These are phyloP conservation scores for Nematocida homosporus DNA, from an alignment of 371 early-diverging fungal genomes.

Conservation along the genomic window DNA sequence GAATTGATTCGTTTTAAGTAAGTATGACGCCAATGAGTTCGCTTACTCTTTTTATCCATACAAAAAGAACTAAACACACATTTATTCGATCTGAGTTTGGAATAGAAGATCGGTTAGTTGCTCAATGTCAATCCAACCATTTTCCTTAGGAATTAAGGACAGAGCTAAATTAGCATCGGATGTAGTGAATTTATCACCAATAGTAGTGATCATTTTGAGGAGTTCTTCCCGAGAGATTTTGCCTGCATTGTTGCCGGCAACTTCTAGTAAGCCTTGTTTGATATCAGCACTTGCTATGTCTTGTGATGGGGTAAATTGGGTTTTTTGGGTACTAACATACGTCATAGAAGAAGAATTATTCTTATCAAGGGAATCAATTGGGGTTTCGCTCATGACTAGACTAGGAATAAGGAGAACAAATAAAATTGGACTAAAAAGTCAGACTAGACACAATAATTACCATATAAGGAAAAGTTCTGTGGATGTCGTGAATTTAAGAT, in stretches of 20 bases:
- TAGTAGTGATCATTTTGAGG: constrained; percentile 22
- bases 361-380: too few species aligned
- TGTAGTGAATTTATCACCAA: constrained; percentile 24
- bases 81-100: neutral
- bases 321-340: constrained; percentile 36
- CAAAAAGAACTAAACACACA: neutral
- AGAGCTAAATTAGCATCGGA: constrained; percentile 38
- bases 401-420: too few species aligned
- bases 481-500: too few species aligned
- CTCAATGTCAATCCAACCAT: constrained; percentile 4
- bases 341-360: constrained; percentile 30
- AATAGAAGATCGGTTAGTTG: neutral
- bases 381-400: too few species aligned
- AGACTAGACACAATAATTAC: too few species aligned
- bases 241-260: constrained; percentile 1
- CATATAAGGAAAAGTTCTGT: too few species aligned
- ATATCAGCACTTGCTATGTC: constrained; percentile 26
- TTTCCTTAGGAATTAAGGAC: constrained; percentile 26
- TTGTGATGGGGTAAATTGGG: neutral
- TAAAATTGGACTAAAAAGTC: too few species aligned
- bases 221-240: constrained; percentile 34
- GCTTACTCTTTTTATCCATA: constrained; percentile 22
- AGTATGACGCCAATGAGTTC: constrained; percentile 14
- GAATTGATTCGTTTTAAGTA: constrained; percentile 47
- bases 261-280: constrained; percentile 3